Evolutionary conservation across 1,284 basidiomycete species (phyloP).

Genomic region (Cryptococcus deneoformans): DNA sequence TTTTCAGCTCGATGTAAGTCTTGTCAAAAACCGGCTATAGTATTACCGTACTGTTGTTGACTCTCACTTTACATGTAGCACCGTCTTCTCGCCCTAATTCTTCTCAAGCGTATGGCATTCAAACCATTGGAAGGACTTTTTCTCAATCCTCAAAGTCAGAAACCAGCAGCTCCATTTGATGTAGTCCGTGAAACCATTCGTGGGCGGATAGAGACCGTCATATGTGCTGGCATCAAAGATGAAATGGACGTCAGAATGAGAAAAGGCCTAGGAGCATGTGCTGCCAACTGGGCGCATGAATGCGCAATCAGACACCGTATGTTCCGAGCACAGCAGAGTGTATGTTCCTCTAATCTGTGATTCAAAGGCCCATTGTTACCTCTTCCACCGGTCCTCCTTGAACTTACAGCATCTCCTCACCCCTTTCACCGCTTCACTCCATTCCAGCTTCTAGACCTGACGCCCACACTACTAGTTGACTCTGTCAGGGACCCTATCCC

Average conservation of each 20-base stretch:
- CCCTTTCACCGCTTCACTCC: constrained; percentile 43
- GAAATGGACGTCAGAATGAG: constrained; percentile 43
- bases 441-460: constrained; percentile 36
- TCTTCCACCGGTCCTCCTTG: constrained; percentile 25
- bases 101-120: constrained; percentile 39
- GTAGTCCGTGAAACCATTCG: constrained; percentile 32
- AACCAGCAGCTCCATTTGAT: constrained; percentile 37
- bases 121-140: constrained; percentile 26
- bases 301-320: constrained; percentile 34
- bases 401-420: constrained; percentile 29
- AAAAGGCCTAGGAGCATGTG: constrained; percentile 39
- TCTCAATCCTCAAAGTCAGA: constrained; percentile 25
- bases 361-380: not conserved
- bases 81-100: constrained; percentile 36
- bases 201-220: constrained; percentile 35
- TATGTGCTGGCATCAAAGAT: constrained; percentile 41
- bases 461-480: constrained; percentile 34
- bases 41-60: not conserved
- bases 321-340: constrained; percentile 3
- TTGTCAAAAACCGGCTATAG: not conserved
- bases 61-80: constrained; percentile 17
- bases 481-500: constrained; percentile 27
- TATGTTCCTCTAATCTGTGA: not conserved
- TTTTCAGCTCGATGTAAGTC: not conserved
- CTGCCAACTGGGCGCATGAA: constrained; percentile 38